These are phyloP conservation scores for Ilex aquifolium DNA, from an alignment of 257 asterid species.

Conservation along the genomic window DNA sequence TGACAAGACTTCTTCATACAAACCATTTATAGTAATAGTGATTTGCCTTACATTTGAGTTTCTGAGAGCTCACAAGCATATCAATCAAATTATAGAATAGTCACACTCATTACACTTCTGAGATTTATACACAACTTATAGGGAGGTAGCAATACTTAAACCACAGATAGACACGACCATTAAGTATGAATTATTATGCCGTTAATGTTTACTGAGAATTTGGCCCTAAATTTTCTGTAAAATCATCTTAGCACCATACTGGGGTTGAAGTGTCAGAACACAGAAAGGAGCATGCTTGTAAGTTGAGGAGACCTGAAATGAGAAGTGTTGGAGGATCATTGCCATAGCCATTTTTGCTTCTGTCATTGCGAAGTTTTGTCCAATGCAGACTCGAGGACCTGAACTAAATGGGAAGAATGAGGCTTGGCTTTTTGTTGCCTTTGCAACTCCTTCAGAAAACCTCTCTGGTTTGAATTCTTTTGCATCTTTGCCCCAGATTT, in stretches of 20 bases:
- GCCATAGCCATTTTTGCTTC: constrained; percentile 28
- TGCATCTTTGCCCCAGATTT: constrained; percentile 32
- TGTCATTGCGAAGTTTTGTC: constrained; percentile 34
- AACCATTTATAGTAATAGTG: too few species aligned
- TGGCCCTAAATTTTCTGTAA: constrained; percentile 20
- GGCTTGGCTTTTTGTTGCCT: neutral
- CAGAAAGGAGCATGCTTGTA: constrained; percentile 40
- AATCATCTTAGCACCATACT: constrained; percentile 31
- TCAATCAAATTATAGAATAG: too few species aligned
- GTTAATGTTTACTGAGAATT: neutral
- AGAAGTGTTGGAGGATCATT: constrained; percentile 27
- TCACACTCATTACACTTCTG: too few species aligned
- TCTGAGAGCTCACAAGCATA: too few species aligned
- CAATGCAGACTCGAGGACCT: constrained; percentile 42
- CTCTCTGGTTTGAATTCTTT: constrained; percentile 46
- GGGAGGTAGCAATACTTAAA: too few species aligned
- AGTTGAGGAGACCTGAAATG: constrained; percentile 31
- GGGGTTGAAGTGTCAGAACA: constrained; percentile 43
- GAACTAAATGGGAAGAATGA: constrained; percentile 30
- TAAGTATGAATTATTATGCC: neutral
- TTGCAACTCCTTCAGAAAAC: constrained; percentile 27
- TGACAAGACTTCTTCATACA: too few species aligned
- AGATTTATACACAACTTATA: too few species aligned
- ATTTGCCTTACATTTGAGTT: too few species aligned
- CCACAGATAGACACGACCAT: too few species aligned